Evolutionary conservation across 345 rosid genomes (phyloP).

Genomic region (Carallia pectinifolia): DNA sequence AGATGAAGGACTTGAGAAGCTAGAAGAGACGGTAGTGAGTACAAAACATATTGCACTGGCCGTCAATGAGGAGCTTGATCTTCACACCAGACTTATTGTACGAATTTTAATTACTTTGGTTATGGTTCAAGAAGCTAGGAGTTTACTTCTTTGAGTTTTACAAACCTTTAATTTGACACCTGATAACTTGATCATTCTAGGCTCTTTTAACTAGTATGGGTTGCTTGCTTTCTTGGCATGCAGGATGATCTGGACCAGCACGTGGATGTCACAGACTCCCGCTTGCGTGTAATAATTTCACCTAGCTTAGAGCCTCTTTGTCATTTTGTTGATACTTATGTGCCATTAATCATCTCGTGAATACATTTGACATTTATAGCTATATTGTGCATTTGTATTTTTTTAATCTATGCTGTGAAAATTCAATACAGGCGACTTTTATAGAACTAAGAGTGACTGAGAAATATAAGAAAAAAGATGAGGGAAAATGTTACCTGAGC

Average conservation of each 20-base stretch:
- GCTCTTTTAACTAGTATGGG: slow-evolving; percentile 1
- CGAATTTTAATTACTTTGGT: slow-evolving; percentile 10
- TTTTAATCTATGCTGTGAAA: no score
- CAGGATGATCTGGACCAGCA: slow-evolving; percentile 93
- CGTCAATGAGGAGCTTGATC: slow-evolving; percentile 81
- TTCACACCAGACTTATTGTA: slow-evolving; percentile 87
- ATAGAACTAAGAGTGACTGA: no score
- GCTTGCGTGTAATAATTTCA: slow-evolving; percentile 60
- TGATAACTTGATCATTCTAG: neutral
- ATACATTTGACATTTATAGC: neutral
- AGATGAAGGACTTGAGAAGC: slow-evolving; percentile 95
- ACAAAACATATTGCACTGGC: slow-evolving; percentile 90
- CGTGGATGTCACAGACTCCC: slow-evolving; percentile 89
- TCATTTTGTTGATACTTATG: neutral
- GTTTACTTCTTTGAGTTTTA: slow-evolving; percentile 3
- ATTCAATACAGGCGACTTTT: no score
- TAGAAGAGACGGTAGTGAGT: slow-evolving; percentile 83
- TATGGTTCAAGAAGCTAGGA: neutral
- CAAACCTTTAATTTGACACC: neutral
- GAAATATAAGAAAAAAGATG: no score
- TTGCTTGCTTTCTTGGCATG: slow-evolving; percentile 14
- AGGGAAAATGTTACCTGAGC: no score
- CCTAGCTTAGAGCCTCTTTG: neutral
- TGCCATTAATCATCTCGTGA: no score
- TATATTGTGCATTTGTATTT: neutral